A percentile compares a stretch with the other conserved stretches of the same genome.
These are phyloP conservation scores for Aspergillus ruber DNA, from an alignment of 2,329 filamentous ascomycete genomes.

Conservation along the genomic window DNA sequence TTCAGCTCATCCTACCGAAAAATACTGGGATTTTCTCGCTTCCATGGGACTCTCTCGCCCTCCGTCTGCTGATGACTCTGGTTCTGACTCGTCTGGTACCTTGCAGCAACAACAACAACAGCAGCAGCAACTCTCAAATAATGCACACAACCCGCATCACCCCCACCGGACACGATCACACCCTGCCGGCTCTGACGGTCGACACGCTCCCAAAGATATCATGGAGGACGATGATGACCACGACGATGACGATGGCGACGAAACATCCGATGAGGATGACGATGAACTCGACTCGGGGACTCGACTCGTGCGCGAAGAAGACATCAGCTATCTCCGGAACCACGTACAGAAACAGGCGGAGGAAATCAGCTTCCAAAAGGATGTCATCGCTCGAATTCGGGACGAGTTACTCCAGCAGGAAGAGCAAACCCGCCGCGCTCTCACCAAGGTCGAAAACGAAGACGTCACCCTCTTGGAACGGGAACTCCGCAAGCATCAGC, in stretches of 20 bases:
- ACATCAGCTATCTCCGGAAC: conserved; percentile 77
- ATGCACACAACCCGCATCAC: conserved; percentile 22
- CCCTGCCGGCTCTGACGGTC: conserved; percentile 25
- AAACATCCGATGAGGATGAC: conserved; percentile 36
- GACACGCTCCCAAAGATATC: conserved; percentile 22
- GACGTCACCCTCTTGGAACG: conserved; percentile 85
- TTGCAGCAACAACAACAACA: conserved; percentile 29
- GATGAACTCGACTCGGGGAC: conserved; percentile 46
- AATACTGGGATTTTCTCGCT: conserved; percentile 27
- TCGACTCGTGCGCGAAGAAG: conserved; percentile 62
- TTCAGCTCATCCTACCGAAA: conserved; percentile 50
- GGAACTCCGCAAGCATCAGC: conserved; percentile 93
- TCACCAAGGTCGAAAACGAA: conserved; percentile 75
- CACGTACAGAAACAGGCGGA: conserved; percentile 92
- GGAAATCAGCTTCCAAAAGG: conserved; percentile 78
- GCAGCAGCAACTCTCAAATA: neutral
- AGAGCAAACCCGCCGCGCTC: conserved; percentile 72
- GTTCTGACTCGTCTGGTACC: conserved; percentile 27
- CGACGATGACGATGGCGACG: conserved; percentile 29
- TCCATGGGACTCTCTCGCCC: conserved; percentile 28
- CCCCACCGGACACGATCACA: conserved; percentile 32
- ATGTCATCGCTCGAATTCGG: conserved; percentile 78
- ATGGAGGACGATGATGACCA: conserved; percentile 28
- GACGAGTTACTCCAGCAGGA: conserved; percentile 81
- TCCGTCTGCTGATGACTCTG: conserved; percentile 28